A percentile compares a stretch with the other conserved stretches of the same genome.
Evolutionary conservation across 1,284 basidiomycete species (phyloP).

Genomic region (Prillingera fragicola): DNA sequence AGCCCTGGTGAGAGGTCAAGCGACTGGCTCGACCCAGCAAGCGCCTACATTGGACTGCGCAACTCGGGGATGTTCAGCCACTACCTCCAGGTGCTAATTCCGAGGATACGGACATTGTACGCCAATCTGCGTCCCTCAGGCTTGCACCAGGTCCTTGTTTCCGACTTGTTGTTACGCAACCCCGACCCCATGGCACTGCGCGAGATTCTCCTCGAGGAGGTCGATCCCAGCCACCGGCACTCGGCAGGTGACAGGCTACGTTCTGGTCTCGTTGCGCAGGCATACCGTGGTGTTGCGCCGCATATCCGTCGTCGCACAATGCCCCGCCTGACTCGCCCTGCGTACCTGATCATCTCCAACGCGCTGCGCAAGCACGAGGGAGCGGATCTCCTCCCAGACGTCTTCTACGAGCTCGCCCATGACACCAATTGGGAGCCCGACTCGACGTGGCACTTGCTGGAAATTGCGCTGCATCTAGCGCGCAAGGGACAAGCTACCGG

Average conservation of each 20-base stretch:
- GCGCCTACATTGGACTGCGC: slow-evolving; percentile 28
- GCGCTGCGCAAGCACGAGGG: slow-evolving; percentile 7
- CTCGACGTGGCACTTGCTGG: slow-evolving; percentile 17
- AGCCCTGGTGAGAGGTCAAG: background rate
- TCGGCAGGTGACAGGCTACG: slow-evolving; percentile 2
- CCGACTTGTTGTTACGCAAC: slow-evolving; percentile 28
- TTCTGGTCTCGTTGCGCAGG: slow-evolving; percentile 11
- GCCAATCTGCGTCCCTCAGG: slow-evolving; percentile 19
- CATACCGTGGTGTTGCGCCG: slow-evolving; percentile 9
- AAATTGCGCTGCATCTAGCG: slow-evolving; percentile 17
- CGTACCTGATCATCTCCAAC: slow-evolving; percentile 6
- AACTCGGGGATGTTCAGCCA: slow-evolving; percentile 20
- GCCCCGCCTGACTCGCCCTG: slow-evolving; percentile 3
- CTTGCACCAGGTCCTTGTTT: slow-evolving; percentile 28
- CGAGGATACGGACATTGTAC: slow-evolving; percentile 19
- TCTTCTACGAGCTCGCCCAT: slow-evolving; percentile 20
- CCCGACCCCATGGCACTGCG: slow-evolving; percentile 22
- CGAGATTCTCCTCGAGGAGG: slow-evolving; percentile 23
- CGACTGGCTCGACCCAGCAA: slow-evolving; percentile 22
- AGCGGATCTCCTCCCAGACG: slow-evolving; percentile 4
- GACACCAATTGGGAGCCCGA: slow-evolving; percentile 12
- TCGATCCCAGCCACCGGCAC: slow-evolving; percentile 7
- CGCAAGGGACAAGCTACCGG: slow-evolving; percentile 4
- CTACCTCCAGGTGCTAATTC: slow-evolving; percentile 22
- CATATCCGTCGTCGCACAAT: slow-evolving; percentile 3